Base-by-base conservation (phyloP, 495 filamentous ascomycete species). In the Amphirosellinia nigrospora region DNA sequence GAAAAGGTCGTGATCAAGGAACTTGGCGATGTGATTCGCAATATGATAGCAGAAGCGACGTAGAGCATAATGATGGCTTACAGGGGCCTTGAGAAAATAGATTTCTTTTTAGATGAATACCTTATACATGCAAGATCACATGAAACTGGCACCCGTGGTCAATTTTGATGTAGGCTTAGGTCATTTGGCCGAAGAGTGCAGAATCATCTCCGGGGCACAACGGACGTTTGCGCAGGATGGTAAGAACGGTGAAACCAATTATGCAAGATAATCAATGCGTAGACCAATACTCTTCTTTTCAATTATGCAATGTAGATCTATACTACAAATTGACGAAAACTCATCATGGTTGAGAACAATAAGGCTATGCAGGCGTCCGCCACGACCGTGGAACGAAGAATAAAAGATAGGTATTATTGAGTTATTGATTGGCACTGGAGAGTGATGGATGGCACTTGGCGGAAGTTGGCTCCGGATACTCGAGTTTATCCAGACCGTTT, bases 1-100 rank as follows among this genome's bases (percentile, higher is more conserved):
- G 83, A 84, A 50, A 81, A 82, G 64, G 75, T 82, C 45, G 83
- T 82, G 1, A 79, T 87, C n/a, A 80, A 81, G 62, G 85, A 87
- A 66, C 76, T 88, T 5, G 82, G 79, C 19, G 81, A 84, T 55
- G 80, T 84, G 7, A 79, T 84, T 36, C 77, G 82, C 15, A 79
- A 79, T 36, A 82, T 80, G 62, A 81, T 81, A 41, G 63, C 28
- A 26, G 67, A 74, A n/a, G 71, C 69, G 41, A 67, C 74, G 38
- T 66, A 58, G 50, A n/a, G 28, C 16, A 21, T 52, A 38, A 9
- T 26, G 39, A 16, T 6, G 38, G 11, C 48, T 26, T 16, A 56
- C 8, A 23, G 21, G 64, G 52, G 50, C 13, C 11, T 50, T 38
- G 0, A 8, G 13, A n/a, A 19, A 53, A 26, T 26, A 19, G 10